Conservation (phyloP, 805 yeast genomes). For the Kodamaea fukazawae region DNA sequence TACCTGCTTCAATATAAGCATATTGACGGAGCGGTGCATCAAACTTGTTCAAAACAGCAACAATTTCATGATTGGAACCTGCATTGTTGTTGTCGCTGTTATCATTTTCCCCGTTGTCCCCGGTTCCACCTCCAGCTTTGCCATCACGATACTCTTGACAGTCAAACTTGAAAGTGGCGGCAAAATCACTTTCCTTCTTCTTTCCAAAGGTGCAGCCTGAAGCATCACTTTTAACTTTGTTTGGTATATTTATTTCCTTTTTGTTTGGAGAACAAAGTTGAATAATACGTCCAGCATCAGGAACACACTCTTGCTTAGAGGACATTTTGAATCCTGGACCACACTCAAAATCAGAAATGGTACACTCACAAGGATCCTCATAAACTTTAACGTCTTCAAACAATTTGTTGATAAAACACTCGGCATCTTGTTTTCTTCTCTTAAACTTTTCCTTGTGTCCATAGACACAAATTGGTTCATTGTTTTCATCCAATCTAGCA, state of each 20-base stretch:
- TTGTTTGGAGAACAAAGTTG: slow-evolving; percentile 23
- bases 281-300: slow-evolving; percentile 25
- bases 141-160: slow-evolving; percentile 29
- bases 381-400: slow-evolving; percentile 45
- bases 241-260: slow-evolving; percentile 28
- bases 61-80: slow-evolving; percentile 27
- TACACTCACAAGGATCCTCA: slow-evolving; percentile 63
- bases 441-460: slow-evolving; percentile 65
- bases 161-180: slow-evolving; percentile 26
- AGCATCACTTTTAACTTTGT: slow-evolving; percentile 44
- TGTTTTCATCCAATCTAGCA: slow-evolving; percentile 42
- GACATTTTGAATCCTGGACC: slow-evolving; percentile 42
- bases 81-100: slow-evolving; percentile 9
- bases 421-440: slow-evolving; percentile 62
- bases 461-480: slow-evolving; percentile 52
- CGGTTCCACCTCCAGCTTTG: slow-evolving; percentile 7
- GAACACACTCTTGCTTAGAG: slow-evolving; percentile 43
- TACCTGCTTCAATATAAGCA: slow-evolving; percentile 57
- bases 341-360: slow-evolving; percentile 70
- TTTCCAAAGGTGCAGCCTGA: slow-evolving; percentile 39
- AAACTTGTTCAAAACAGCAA: slow-evolving; percentile 41
- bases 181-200: slow-evolving; percentile 19
- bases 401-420: slow-evolving; percentile 56
- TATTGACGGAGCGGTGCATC: slow-evolving; percentile 55
- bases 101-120: slow-evolving; percentile 10